A percentile compares a stretch with the other conserved stretches of the same genome.
Evolutionary conservation across 2,329 filamentous ascomycete genomes (phyloP).

Genomic region (Pseudogymnoascus verrucosus): DNA sequence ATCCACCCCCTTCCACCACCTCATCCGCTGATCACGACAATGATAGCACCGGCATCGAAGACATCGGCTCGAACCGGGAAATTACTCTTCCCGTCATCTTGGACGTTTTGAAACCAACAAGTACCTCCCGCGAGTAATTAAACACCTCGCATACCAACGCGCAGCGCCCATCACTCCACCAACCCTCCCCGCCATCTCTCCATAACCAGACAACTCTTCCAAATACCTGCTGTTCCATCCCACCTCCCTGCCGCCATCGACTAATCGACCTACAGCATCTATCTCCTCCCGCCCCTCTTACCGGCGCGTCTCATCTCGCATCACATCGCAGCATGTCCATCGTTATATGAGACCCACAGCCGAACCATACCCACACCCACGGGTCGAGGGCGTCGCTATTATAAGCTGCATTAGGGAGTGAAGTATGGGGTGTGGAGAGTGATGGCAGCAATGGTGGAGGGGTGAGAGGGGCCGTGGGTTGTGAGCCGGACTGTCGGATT

Average conservation of each 20-base stretch:
- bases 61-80: not conserved
- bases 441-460: not conserved
- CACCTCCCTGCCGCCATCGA: too few relatives aligned
- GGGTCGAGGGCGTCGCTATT: not conserved
- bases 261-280: too few relatives aligned
- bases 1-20: not conserved
- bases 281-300: too few relatives aligned
- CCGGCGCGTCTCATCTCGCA: not conserved
- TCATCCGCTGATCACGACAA: not conserved
- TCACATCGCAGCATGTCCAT: not conserved
- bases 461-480: not conserved
- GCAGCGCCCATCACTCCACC: not conserved
- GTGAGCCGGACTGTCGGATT: not conserved
- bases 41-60: not conserved
- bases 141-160: not conserved
- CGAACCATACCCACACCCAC: not conserved
- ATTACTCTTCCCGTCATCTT: too few relatives aligned
- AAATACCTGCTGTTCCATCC: not conserved
- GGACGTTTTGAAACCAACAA: not conserved
- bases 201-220: not conserved
- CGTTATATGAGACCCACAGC: not conserved
- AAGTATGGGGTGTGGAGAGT: not conserved
- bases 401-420: not conserved
- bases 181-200: not conserved
- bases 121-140: not conserved